phyloP scores from a whole-genome alignment of 257 asterid species.

The Nemophila menziesii region DNA sequence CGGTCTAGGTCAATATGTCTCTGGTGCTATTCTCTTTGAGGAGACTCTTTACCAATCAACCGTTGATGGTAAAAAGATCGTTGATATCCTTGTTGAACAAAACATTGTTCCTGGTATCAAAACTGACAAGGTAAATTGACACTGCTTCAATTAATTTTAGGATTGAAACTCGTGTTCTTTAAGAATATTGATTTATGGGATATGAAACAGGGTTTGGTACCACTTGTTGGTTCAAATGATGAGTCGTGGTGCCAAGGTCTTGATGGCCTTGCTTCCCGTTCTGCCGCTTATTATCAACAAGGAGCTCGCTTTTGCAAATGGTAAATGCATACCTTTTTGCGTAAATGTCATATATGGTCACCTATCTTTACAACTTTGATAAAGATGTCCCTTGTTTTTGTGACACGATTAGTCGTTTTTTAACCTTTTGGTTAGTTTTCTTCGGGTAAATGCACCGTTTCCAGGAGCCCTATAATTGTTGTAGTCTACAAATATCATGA shows the following conservation, averaged over 20 bases:
- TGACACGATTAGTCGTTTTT: no score
- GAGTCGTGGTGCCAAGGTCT: constrained; percentile 88
- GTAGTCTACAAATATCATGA: no score
- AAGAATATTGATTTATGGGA: background rate
- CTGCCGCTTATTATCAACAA: constrained; percentile 71
- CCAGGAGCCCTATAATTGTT: background rate
- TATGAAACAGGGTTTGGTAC: constrained; percentile 52
- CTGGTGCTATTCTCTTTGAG: constrained; percentile 63
- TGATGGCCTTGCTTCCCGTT: constrained; percentile 70
- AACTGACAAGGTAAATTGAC: constrained; percentile 41
- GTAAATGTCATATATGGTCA: no score
- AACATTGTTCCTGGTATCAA: constrained; percentile 63
- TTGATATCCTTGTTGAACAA: constrained; percentile 55
- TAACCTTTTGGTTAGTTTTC: no score
- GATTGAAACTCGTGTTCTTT: background rate
- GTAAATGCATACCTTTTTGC: no score
- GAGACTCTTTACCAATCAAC: constrained; percentile 68
- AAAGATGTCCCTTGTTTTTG: no score
- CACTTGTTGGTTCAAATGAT: constrained; percentile 56
- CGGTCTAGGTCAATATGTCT: constrained; percentile 52
- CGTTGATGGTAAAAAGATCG: constrained; percentile 53
- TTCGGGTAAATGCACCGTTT: no score
- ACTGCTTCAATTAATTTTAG: background rate
- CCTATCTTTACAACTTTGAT: no score
- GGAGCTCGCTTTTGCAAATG: constrained; percentile 75